phyloP scores from a whole-genome alignment of 768 basidiomycete genomes.

The Boletus huronensis region DNA sequence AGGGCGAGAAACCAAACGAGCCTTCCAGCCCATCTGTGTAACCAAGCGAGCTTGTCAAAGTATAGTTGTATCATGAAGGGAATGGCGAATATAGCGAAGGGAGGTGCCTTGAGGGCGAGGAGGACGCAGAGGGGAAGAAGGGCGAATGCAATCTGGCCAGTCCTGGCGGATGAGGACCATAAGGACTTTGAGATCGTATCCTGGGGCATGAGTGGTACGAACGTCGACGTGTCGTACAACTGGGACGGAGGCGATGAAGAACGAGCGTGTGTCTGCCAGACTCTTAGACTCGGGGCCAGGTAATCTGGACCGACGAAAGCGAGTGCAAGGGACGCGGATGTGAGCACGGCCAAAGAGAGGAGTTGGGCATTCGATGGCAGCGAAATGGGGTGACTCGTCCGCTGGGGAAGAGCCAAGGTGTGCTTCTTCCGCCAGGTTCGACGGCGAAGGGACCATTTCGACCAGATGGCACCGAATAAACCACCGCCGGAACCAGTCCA shows the following conservation, averaged over 20 bases:
- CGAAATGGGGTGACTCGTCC: conserved; percentile 33
- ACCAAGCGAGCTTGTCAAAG: conserved; percentile 69
- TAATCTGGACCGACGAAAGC: conserved; percentile 68
- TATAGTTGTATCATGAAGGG: conserved; percentile 59
- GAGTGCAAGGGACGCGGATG: conserved; percentile 41
- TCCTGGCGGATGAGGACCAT: conserved; percentile 68
- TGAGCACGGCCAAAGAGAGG: conserved; percentile 44
- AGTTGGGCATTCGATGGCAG: conserved; percentile 66
- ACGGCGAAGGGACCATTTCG: conserved; percentile 54
- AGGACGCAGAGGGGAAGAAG: conserved; percentile 68
- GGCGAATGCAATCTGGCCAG: conserved; percentile 69
- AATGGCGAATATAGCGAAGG: conserved; percentile 68
- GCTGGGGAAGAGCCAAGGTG: conserved; percentile 33
- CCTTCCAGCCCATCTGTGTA: conserved; percentile 71
- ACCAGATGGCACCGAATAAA: conserved; percentile 50
- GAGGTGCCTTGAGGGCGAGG: conserved; percentile 66
- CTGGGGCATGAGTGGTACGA: conserved; percentile 42
- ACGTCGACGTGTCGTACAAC: conserved; percentile 32
- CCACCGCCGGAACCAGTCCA: conserved; percentile 41
- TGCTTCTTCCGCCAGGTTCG: conserved; percentile 55
- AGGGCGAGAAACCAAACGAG: conserved; percentile 62
- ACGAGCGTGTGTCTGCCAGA: conserved; percentile 40
- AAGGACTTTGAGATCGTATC: conserved; percentile 63
- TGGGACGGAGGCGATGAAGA: conserved; percentile 26
- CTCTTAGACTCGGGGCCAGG: conserved; percentile 46